Evolutionary conservation across 805 yeast species (phyloP).

Genomic region (Ogataea thermomethanolica): DNA sequence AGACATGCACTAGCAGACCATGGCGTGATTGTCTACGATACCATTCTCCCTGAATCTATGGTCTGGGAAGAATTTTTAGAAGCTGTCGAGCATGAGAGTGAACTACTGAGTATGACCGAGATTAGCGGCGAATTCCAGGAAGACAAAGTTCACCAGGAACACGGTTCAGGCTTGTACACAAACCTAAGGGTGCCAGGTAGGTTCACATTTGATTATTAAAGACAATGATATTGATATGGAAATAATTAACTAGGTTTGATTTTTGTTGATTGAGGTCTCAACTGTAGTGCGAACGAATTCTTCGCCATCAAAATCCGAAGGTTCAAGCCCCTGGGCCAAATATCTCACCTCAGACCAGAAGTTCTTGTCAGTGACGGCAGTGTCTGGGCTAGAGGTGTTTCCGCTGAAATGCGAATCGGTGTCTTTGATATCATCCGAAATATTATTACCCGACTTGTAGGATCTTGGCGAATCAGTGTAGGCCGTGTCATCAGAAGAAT

Average conservation of each 20-base stretch:
- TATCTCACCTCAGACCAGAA: slow-evolving; percentile 33
- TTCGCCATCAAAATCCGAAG: slow-evolving; percentile 20
- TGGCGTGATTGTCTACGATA: slow-evolving; percentile 31
- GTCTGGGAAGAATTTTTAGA: neutral
- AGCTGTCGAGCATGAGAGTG: neutral
- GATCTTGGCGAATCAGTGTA: slow-evolving; percentile 12
- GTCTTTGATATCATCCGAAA: slow-evolving; percentile 13
- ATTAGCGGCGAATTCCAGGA: too few species aligned
- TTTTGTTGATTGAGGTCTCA: slow-evolving; percentile 14
- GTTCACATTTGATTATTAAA: neutral
- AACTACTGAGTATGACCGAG: too few species aligned
- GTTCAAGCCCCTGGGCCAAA: slow-evolving; percentile 29
- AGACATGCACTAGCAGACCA: slow-evolving; percentile 34
- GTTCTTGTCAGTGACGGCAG: slow-evolving; percentile 19
- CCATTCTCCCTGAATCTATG: slow-evolving; percentile 10
- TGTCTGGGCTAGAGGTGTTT: slow-evolving; percentile 15
- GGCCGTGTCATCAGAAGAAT: slow-evolving; percentile 15
- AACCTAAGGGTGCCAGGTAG: too few species aligned
- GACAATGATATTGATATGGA: neutral
- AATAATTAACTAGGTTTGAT: neutral
- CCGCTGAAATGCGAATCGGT: slow-evolving; percentile 12
- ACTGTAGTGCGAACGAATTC: slow-evolving; percentile 17
- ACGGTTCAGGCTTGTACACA: too few species aligned
- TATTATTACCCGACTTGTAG: slow-evolving; percentile 7
- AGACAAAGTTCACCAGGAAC: too few species aligned